These are phyloP conservation scores for Xerocomellus dryophilus DNA, from an alignment of 768 basidiomycete species.

Conservation along the genomic window DNA sequence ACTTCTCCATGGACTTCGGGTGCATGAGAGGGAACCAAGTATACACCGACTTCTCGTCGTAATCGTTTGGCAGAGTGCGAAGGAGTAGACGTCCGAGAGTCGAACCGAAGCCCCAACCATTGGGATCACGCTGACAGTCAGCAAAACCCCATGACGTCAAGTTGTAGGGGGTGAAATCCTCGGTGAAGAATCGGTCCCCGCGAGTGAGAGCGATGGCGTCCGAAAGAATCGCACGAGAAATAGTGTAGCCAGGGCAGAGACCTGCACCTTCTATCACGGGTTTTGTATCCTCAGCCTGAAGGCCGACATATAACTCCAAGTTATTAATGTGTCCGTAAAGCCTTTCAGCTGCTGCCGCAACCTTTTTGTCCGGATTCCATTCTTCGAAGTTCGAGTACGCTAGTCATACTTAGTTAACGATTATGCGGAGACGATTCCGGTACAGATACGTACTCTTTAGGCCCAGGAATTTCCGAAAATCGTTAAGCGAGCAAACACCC, in stretches of 20 bases:
- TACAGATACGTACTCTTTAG: conserved; percentile 54
- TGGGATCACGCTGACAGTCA: conserved; percentile 73
- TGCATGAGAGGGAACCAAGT: conserved; percentile 91
- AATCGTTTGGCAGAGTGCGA: conserved; percentile 70
- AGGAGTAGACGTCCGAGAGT: conserved; percentile 71
- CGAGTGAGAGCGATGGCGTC: conserved; percentile 86
- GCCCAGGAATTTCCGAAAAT: conserved; percentile 80
- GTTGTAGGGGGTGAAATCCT: conserved; percentile 79
- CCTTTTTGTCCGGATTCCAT: conserved; percentile 73
- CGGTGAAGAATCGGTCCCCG: conserved; percentile 79
- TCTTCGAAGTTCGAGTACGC: conserved; percentile 70
- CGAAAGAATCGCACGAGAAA: conserved; percentile 80
- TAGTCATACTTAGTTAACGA: conserved; percentile 25
- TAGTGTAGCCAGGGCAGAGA: conserved; percentile 83
- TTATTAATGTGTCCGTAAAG: conserved; percentile 74
- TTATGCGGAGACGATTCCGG: background rate
- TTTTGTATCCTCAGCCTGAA: conserved; percentile 77
- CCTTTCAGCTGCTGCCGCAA: conserved; percentile 70
- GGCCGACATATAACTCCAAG: conserved; percentile 77
- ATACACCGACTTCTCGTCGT: conserved; percentile 65
- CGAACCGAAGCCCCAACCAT: conserved; percentile 66
- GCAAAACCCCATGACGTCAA: conserved; percentile 82
- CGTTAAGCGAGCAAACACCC: conserved; percentile 83
- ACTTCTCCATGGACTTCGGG: conserved; percentile 60
- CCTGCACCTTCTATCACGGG: conserved; percentile 76